Evolutionary conservation across 805 yeast genomes (phyloP), one percentile per base, ranked within the genome.

Genomic region (Spencermartinsiella europaea): DNA sequence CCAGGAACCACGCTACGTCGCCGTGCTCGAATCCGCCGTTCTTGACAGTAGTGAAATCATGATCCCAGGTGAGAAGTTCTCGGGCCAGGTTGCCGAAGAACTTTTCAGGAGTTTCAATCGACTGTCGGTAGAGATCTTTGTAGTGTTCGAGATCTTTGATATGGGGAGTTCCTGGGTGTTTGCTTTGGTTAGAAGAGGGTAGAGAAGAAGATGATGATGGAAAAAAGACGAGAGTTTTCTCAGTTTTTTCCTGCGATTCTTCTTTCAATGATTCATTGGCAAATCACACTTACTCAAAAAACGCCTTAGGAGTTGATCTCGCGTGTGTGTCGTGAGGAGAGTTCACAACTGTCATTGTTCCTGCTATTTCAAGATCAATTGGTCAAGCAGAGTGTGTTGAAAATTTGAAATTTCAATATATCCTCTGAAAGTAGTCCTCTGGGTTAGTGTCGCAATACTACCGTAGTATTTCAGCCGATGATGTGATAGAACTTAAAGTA

Each of bases 1-100:
- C 89, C 43, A 88, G 68, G 62, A 93, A 91, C 97, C 98, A 91
- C 33, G 96, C 87, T 42, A 80, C 70, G 62, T 87, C 95, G 52
- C 91, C 95, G 54, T 81, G 66, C 54, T 73, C 75, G 53, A 83
- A 76, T 45, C 83, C 73, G 28, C 91, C 95, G 44, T 68, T 67
- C 48, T 71, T 55, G n/a, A 76, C 93, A 48, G 75, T 73, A 57
- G 73, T 72, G 67, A 86, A 90, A 43, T 81, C 88, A 51, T 73
- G 77, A 63, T 81, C 85, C 97, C 97, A 90, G 58, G 76, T 68
- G 55, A 90, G 75, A 45, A 79, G 74, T 58, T 82, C 77, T 47
- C 73, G 74, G 38, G 95, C 97, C 64, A 76, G 71, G 45, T 80
- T 77, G 40, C 89, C 91, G 65, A 85, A 90, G 66, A 91, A 90